Base-by-base conservation (phyloP, 306 rosid species). In the Cicer judaicum region DNA sequence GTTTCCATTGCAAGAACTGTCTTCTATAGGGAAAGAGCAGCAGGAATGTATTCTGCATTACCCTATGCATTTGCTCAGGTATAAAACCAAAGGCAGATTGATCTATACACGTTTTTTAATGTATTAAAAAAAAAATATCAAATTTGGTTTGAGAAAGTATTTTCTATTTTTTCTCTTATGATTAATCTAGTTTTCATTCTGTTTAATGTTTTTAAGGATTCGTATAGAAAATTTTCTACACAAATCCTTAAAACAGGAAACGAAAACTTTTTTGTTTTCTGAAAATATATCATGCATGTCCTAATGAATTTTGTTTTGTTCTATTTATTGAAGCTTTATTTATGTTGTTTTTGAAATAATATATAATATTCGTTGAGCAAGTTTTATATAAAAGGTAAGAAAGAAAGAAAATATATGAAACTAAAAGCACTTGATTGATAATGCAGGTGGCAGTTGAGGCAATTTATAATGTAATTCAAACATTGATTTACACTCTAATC, bases 361-460 rank as follows among this genome's bases (percentile, higher is more conserved):
- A 24, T 2, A 24, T 10, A 48, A 48, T 48, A 5, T 3, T 29
- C 5, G 5, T 3, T 29, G 34, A 2, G 34, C 34, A 29, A 3
- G 34, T 29, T 29, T 4, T 29, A 29, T 24, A 24, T 24, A 2
- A 38, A 57, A 10, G n/a, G 4, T 18, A 13, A 16, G 18, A 16
- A 16, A 55, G 21, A 19, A 19, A 14, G 24, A 52, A 52, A 52
- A 16, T 14, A 52, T 7, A 52, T 53, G 34, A 12, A 64, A 50
- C 72, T 64, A 52, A 53, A 42, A 62, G 42, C 48, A 49, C 47
- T 59, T 12, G 8, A 57, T 24, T 83, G 66, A 21, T 62, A 62
- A 38, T 85, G 74, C 85, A 92, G 98, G 91, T 92, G 84, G 83
- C 82, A 24, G 79, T 92, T 40, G 98, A 92, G 85, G 64, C 78